These are phyloP conservation scores for Cladophialophora bantiana DNA, from an alignment of 2,329 filamentous ascomycete species.

Conservation along the genomic window DNA sequence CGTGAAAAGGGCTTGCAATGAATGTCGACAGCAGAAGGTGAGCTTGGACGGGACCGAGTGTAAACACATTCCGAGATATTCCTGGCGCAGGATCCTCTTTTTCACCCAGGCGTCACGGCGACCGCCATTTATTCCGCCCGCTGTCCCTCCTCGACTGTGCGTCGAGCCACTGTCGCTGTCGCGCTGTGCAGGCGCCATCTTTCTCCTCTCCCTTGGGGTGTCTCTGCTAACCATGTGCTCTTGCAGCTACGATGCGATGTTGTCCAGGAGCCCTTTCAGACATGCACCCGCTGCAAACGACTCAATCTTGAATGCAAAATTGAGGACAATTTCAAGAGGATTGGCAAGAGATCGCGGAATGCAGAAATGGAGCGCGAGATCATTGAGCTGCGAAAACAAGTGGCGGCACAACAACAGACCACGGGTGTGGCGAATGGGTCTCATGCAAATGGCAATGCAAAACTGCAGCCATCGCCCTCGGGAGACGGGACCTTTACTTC, in stretches of 20 bases:
- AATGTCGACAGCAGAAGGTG: slow-evolving; percentile 74
- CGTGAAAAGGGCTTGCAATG: slow-evolving; percentile 70
- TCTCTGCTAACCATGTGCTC: slow-evolving; percentile 23
- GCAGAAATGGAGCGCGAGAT: slow-evolving; percentile 68
- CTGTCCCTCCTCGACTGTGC: slow-evolving; percentile 5
- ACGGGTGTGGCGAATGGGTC: slow-evolving; percentile 8
- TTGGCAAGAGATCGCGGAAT: slow-evolving; percentile 71
- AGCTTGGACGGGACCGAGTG: slow-evolving; percentile 31
- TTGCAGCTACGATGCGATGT: slow-evolving; percentile 71
- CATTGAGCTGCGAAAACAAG: slow-evolving; percentile 57
- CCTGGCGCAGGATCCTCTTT: neutral
- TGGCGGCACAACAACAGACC: slow-evolving; percentile 46
- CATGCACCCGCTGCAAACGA: slow-evolving; percentile 68
- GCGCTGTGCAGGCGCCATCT: neutral
- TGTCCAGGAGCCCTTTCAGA: slow-evolving; percentile 67
- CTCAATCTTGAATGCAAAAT: slow-evolving; percentile 70
- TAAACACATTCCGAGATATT: neutral
- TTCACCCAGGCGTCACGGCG: too few relatives aligned
- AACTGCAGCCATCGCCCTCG: slow-evolving; percentile 19
- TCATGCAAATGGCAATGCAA: slow-evolving; percentile 23
- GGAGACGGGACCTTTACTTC: slow-evolving; percentile 44
- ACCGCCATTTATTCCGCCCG: too few relatives aligned
- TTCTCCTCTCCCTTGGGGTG: neutral
- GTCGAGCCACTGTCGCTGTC: slow-evolving; percentile 10
- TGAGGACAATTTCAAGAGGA: slow-evolving; percentile 72